phyloP scores from a whole-genome alignment of 1,139 yeast genomes.

The Saccharomyces hybrid region DNA sequence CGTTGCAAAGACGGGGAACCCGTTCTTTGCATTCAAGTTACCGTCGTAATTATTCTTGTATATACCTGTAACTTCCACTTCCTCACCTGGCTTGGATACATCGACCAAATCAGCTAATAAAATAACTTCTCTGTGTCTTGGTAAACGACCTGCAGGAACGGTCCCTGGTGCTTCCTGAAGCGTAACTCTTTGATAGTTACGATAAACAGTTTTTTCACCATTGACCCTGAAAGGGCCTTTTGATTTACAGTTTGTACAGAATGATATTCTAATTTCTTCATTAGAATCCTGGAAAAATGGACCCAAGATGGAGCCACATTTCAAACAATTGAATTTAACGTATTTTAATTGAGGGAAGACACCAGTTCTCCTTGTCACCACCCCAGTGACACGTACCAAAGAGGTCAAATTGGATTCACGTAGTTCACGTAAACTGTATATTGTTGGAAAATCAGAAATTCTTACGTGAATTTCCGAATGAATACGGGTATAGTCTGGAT shows the following conservation, averaged over 20 bases:
- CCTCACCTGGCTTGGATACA: slow-evolving; percentile 94
- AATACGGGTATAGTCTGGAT: slow-evolving; percentile 87
- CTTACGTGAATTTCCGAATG: slow-evolving; percentile 94
- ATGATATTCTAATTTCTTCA: slow-evolving; percentile 73
- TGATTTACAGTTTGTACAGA: slow-evolving; percentile 88
- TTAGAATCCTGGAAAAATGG: slow-evolving; percentile 91
- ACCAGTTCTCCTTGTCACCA: slow-evolving; percentile 94
- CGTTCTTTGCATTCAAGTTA: slow-evolving; percentile 83
- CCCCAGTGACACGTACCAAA: slow-evolving; percentile 83
- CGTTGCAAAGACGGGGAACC: slow-evolving; percentile 96
- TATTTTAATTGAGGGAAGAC: slow-evolving; percentile 95
- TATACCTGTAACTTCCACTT: slow-evolving; percentile 86
- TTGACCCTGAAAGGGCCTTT: slow-evolving; percentile 87
- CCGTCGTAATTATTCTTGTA: slow-evolving; percentile 94
- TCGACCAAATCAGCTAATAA: slow-evolving; percentile 89
- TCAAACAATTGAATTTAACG: slow-evolving; percentile 87
- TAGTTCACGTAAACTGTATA: slow-evolving; percentile 71
- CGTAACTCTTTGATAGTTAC: slow-evolving; percentile 90
- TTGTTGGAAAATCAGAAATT: slow-evolving; percentile 69
- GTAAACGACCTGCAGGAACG: slow-evolving; percentile 96
- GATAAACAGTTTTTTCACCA: slow-evolving; percentile 85
- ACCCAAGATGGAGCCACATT: slow-evolving; percentile 86
- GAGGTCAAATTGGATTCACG: slow-evolving; percentile 83
- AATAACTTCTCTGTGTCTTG: slow-evolving; percentile 91
- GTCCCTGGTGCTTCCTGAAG: slow-evolving; percentile 95